Base-by-base conservation (phyloP, 2,329 filamentous ascomycete species). In the Penicillium fuscoglaucum region DNA sequence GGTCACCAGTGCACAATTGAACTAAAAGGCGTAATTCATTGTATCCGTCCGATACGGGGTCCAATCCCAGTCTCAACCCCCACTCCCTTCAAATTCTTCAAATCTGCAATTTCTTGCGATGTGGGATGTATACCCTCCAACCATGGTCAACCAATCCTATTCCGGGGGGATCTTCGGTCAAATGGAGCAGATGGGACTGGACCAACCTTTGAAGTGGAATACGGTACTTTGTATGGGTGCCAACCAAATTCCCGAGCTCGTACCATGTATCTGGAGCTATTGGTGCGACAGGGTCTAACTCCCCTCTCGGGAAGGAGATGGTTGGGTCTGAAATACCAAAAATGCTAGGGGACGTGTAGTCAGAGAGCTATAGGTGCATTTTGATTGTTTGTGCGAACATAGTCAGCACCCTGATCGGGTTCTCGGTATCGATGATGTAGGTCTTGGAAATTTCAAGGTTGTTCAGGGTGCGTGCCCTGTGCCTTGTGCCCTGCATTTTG, bases 131-230 rank as follows among this genome's bases (percentile, higher is more conserved):
- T 29, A 31, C n/a, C 9, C 31, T 31, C 1, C 15, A 51, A 44
- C 53, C 50, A 50, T 52, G 59, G 53, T 52, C 44, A 19, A 47
- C 37, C 17, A 21, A 9, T 41, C 58, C 60, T 13, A 44, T 57
- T 59, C 53, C 45, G 46, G 52, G 59, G 62, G 41, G 21, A 37
- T 47, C 21, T 37, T 63, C 61, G 59, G 55, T 40, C 9, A 15
- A 51, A 57, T 57, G 59, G 62, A 61, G 55, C 13, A 44, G 49
- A 54, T 37, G 33, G n/a, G 55, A 61, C 55, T 61, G 55, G 64
- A 50, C 44, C 21, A 52, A 26, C 6, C 6, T 26, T 26, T 4
- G 26, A 26, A 33, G 43, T 9, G 24, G 29, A 33, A 39, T 12
- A 19, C 13, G 7, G 19, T 10, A 37, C 28, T 31, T 17, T 41